Conservation (phyloP, 1,139 yeast genomes). For the Suhomyces guaymorum region DNA sequence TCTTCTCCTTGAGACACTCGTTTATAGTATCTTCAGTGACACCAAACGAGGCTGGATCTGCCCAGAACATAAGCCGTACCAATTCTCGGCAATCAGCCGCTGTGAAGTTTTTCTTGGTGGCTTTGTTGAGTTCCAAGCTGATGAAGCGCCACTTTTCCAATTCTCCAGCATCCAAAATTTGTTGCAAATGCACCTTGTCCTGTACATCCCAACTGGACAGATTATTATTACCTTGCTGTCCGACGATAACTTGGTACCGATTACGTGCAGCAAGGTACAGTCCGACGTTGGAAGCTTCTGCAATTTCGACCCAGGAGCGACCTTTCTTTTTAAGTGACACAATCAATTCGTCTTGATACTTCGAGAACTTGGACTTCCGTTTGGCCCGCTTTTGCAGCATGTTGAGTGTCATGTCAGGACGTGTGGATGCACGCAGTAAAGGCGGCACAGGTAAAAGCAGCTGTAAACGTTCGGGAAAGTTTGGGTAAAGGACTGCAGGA, state of each 20-base stretch:
- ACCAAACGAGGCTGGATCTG: conserved; percentile 60
- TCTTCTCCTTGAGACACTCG: conserved; percentile 42
- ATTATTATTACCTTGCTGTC: conserved; percentile 78
- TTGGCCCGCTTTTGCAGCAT: conserved; percentile 50
- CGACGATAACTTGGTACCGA: conserved; percentile 76
- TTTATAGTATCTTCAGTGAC: conserved; percentile 47
- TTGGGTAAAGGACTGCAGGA: conserved; percentile 16
- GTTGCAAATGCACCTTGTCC: conserved; percentile 55
- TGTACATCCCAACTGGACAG: conserved; percentile 63
- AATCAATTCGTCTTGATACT: conserved; percentile 68
- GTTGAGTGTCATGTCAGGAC: conserved; percentile 32
- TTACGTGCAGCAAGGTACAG: conserved; percentile 74
- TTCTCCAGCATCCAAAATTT: conserved; percentile 66
- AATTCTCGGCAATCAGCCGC: conserved; percentile 58
- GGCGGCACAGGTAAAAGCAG: conserved; percentile 43
- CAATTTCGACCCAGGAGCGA: conserved; percentile 73
- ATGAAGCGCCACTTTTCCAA: conserved; percentile 69
- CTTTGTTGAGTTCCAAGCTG: conserved; percentile 59
- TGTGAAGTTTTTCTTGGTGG: conserved; percentile 56
- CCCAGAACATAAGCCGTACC: conserved; percentile 53
- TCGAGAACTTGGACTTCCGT: conserved; percentile 65
- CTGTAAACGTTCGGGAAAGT: conserved; percentile 22
- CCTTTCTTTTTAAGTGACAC: conserved; percentile 63
- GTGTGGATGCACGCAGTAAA: conserved; percentile 30
- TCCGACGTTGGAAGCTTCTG: conserved; percentile 65